Percentiles rank a stretch among this genome's conserved stretches.
phyloP scores from a whole-genome alignment of 495 filamentous ascomycete genomes.

The Xylaria cubensis region DNA sequence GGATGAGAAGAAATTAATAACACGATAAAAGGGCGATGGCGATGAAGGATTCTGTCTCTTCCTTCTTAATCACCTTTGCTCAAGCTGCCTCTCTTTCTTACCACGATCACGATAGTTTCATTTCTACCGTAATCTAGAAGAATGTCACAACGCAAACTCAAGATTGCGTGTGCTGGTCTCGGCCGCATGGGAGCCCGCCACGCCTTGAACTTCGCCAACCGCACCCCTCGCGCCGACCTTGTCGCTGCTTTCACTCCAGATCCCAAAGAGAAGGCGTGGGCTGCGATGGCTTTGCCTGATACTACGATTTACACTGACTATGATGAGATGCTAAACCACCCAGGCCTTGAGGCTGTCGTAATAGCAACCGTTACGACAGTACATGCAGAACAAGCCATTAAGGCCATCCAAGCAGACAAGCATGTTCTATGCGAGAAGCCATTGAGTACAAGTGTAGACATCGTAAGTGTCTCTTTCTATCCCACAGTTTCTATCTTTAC shows the following conservation, averaged over 20 bases:
- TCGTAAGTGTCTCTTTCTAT: conserved; percentile 48
- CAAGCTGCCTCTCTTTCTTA: neutral
- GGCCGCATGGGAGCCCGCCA: conserved; percentile 67
- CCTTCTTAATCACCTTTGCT: neutral
- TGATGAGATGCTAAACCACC: conserved; percentile 62
- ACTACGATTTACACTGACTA: conserved; percentile 59
- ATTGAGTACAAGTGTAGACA: conserved; percentile 53
- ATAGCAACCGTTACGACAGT: conserved; percentile 57
- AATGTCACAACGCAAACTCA: conserved; percentile 55
- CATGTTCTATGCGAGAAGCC: too few relatives aligned
- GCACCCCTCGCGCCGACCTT: conserved; percentile 58
- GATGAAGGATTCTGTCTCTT: neutral
- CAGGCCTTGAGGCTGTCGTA: conserved; percentile 59
- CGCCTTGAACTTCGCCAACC: conserved; percentile 60
- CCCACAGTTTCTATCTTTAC: neutral
- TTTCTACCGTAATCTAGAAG: neutral
- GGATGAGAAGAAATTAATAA: neutral
- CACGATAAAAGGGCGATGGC: neutral
- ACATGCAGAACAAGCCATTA: too few relatives aligned
- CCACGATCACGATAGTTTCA: neutral
- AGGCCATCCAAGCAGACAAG: too few relatives aligned
- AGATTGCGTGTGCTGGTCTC: conserved; percentile 60
- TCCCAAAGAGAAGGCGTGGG: conserved; percentile 59
- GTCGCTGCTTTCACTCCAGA: conserved; percentile 61
- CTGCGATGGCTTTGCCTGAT: conserved; percentile 56